Evolutionary conservation across 2,329 filamentous ascomycete genomes (phyloP), one percentile per base, ranked within the genome.

Genomic region (Aspergillus sp.): DNA sequence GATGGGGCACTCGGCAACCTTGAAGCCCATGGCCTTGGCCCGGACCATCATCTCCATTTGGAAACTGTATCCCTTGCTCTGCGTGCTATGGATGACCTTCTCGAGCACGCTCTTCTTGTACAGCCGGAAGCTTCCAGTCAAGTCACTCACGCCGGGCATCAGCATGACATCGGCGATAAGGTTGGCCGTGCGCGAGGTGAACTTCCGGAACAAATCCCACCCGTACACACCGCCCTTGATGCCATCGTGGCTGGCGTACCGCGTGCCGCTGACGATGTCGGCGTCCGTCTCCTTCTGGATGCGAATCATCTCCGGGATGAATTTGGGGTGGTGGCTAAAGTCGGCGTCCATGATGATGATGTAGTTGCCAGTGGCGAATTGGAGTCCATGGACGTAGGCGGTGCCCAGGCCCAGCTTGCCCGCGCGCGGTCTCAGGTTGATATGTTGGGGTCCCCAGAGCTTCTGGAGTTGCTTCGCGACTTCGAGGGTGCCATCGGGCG

Each of bases 311-410:
- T 87, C 81, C 49, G 92, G 86, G 75, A 99, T 96, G 83, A 97
- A 99, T 78, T 97, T 99, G 69, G 94, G 94, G 80, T 99, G 94
- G 79, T 99, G 94, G 64, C 85, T 90, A 82, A 99, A 99, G 77
- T 99, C 94, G 75, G 95, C 94, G 79, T 99, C 94, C 94, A 99
- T 99, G 82, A 99, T 99, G 80, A 99, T 90, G 70, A 99, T 90
- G 69, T 86, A 97, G 82, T 95, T 96, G 65, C 94, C 94, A 19
- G 86, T 91, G 20, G 82, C 88, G 70, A 89, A 97, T 72, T 96
- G 84, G 55, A 99, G 82, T 48, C 93, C 93, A 75, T 96, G 92
- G 36, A 96, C 90, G 77, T 97, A 97, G 45, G 93, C 93, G 2
- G 93, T 96, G 62, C 93, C 93, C 46, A 97, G 87, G n/a, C 93